Base-by-base conservation (phyloP, 768 basidiomycete species). In the Psilocybe cyanescens region DNA sequence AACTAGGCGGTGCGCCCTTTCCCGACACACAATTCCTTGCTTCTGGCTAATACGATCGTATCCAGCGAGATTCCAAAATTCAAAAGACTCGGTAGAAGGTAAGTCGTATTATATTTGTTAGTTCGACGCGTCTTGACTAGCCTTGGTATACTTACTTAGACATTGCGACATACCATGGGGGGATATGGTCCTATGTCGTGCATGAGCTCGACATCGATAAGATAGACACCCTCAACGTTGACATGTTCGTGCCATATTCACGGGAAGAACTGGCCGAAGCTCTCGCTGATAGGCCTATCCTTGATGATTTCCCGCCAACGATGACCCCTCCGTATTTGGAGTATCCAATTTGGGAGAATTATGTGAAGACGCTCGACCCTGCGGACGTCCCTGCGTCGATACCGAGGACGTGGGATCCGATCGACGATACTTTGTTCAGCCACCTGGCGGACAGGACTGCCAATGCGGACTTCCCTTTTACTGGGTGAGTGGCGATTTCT, bases 381-480 rank as follows among this genome's bases (percentile, higher is more conserved):
- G 41, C 41, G 16, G 53, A 59, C 9, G 52, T 60, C n/a, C 59
- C 65, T 14, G 29, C 16, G 1, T 7, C 16, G 12, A 37, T 63
- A 44, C 65, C 65, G 7, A 46, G 46, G 19, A 53, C 65, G 12
- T 65, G 65, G 65, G 29, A 46, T 33, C n/a, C 45, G 8, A 37
- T 31, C 5, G 31, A 53, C 17, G 51, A 53, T 14, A 44, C 8
- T 5, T 5, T 44, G 41, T 44, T 44, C 14, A 44, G 41, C 41
- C 41, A 44, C 14, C 14, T 44, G 41, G 14, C n/a, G 14, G n/a
- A n/a, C 41, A 44, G 41, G 41, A 44, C 41, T 44, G 8, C 4
- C 11, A 7, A 16, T 4, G 41, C 41, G 11, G 41, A 44, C 14
- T 44, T 44, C n/a, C 41, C 41, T 1, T 39, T 39, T 14, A 39